Percentiles rank a stretch among this genome's conserved stretches.
phyloP scores from a whole-genome alignment of 345 rosid species.

The Zanthoxylum bungeanum region DNA sequence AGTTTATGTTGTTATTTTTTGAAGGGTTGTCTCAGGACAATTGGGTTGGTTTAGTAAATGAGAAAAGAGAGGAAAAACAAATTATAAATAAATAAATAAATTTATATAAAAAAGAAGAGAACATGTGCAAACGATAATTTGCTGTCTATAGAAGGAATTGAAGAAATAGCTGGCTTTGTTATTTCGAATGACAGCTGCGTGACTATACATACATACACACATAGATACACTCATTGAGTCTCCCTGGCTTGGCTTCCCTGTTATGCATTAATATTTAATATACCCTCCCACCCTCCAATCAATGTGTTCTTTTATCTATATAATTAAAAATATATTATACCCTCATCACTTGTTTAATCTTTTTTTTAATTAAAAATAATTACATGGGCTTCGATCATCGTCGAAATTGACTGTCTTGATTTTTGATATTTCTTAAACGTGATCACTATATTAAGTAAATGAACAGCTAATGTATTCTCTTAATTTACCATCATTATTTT shows the following conservation, averaged over 20 bases:
- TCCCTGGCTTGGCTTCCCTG: constrained; percentile 54
- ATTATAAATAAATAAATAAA: not conserved
- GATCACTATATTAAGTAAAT: not conserved
- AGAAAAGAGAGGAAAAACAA: constrained; percentile 2
- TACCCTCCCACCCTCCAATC: constrained; percentile 44
- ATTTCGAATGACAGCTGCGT: constrained; percentile 53
- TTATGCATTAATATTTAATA: constrained; percentile 54
- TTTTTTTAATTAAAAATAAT: not conserved
- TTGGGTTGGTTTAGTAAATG: constrained; percentile 30
- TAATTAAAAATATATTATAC: too few relatives aligned
- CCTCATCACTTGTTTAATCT: not conserved
- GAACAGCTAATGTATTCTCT: not conserved
- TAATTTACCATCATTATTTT: not conserved
- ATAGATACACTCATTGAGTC: constrained; percentile 38
- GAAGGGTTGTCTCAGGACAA: not conserved
- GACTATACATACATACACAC: constrained; percentile 13
- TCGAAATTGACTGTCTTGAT: constrained; percentile 3
- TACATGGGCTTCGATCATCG: not conserved
- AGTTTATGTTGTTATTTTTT: constrained; percentile 15
- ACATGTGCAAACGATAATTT: constrained; percentile 55
- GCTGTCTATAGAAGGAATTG: constrained; percentile 37
- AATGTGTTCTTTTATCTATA: constrained; percentile 2
- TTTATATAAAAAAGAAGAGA: constrained; percentile 5
- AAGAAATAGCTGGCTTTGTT: constrained; percentile 31
- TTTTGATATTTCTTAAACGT: not conserved